A percentile compares a stretch with the other conserved stretches of the same genome.
phyloP scores from a whole-genome alignment of 176 grass and related monocot species.

The Alloteropsis semialata region DNA sequence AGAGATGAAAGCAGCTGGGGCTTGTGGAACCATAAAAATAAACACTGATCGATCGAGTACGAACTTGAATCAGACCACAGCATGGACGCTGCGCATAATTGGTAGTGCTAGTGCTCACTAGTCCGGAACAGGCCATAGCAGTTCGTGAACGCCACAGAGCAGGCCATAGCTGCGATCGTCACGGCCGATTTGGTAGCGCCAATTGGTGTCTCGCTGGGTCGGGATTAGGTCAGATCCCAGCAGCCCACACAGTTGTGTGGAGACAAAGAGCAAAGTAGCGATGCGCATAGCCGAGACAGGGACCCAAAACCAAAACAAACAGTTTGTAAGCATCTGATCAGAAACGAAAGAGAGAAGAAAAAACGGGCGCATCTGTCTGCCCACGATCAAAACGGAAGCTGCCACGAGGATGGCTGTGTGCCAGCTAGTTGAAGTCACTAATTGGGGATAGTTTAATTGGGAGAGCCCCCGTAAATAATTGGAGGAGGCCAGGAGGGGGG shows the following conservation, averaged over 20 bases:
- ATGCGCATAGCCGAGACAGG: neutral
- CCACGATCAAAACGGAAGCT: neutral
- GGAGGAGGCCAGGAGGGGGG: too few species aligned
- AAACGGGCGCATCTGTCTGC: neutral
- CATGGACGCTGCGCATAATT: neutral
- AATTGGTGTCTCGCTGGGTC: neutral
- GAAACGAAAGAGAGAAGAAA: neutral
- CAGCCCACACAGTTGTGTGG: neutral
- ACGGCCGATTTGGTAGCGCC: neutral
- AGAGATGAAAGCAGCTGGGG: neutral
- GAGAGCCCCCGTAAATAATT: neutral
- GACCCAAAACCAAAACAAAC: neutral
- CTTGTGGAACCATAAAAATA: too few species aligned
- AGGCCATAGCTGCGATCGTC: too few species aligned
- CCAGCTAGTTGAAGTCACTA: conserved; percentile 19
- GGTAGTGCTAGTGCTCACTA: too few species aligned
- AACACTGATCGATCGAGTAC: neutral
- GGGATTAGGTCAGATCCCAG: neutral
- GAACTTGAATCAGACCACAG: neutral
- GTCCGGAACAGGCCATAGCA: too few species aligned
- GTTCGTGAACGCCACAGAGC: too few species aligned
- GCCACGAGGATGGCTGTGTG: neutral
- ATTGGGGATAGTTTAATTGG: neutral
- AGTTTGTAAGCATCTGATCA: conserved; percentile 17
- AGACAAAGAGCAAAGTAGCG: neutral